Evolutionary conservation across 345 rosid species (phyloP).

Genomic region (Pelargonium nanum): DNA sequence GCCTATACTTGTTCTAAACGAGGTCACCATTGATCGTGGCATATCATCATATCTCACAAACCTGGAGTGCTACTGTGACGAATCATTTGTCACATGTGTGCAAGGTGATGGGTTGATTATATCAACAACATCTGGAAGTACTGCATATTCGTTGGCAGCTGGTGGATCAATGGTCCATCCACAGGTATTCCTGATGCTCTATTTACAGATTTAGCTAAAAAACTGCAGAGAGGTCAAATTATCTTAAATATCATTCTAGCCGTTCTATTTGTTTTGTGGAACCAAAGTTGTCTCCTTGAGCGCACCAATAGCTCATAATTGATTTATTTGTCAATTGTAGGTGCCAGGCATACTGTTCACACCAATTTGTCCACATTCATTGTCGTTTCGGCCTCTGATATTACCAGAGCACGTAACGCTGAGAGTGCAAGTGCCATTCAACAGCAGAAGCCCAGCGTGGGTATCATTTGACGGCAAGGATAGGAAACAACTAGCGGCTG

Average conservation of each 20-base stretch:
- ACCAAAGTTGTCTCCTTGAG: too few relatives aligned
- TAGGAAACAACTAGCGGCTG: conserved; percentile 65
- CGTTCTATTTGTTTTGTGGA: too few relatives aligned
- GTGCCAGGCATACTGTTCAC: conserved; percentile 97
- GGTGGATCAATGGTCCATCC: conserved; percentile 99
- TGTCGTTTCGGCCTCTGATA: conserved; percentile 93
- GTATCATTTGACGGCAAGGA: conserved; percentile 95
- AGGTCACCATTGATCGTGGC: conserved; percentile 97
- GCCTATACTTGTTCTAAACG: conserved; percentile 73
- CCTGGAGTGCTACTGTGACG: conserved; percentile 93
- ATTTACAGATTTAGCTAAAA: too few relatives aligned
- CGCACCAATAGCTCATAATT: not conserved
- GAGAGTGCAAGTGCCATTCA: conserved; percentile 78
- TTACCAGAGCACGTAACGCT: conserved; percentile 88
- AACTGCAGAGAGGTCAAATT: too few relatives aligned
- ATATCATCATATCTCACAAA: conserved; percentile 89
- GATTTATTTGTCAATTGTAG: conserved; percentile 20
- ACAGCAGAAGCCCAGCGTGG: conserved; percentile 90
- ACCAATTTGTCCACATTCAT: conserved; percentile 94
- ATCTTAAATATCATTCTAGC: too few relatives aligned
- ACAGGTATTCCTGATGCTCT: conserved; percentile 44
- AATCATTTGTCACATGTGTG: conserved; percentile 86
- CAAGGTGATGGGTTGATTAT: conserved; percentile 97
- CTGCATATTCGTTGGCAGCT: conserved; percentile 96
- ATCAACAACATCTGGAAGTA: conserved; percentile 97